Evolutionary conservation across 495 filamentous ascomycete species (phyloP), one percentile per base, ranked within the genome.

Genomic region (Wilcoxina mikolae): DNA sequence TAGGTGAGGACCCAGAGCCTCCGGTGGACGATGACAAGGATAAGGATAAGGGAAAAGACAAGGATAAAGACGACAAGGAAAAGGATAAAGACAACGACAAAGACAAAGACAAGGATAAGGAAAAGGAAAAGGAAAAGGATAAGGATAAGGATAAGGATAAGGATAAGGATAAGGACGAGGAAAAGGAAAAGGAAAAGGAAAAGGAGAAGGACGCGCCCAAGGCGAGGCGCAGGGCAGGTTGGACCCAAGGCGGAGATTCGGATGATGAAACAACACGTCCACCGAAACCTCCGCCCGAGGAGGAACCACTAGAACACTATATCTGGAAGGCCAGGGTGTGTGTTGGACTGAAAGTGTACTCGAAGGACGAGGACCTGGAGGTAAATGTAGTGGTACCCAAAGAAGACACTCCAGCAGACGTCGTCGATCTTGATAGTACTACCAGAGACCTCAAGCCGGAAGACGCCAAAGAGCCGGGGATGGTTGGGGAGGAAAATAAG

Each of bases 51-150:
- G 43, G 43, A 46, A 67, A 71, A 55, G 82, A 82, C 24, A 69
- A 76, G 35, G 70, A 72, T 3, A 75, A 84, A 72, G 74, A 80
- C 18, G 44, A 51, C 7, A 55, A 50, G 23, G 47, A 44, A 12
- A 56, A 45, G 0, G 52, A 51, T 15, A 52, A 59, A 43, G n/a
- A n/a, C n/a, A n/a, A n/a, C n/a, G n/a, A n/a, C n/a, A n/a, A n/a
- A n/a, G n/a, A n/a, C n/a, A n/a, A n/a, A n/a, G n/a, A n/a, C n/a
- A n/a, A n/a, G n/a, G n/a, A n/a, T n/a, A n/a, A n/a, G n/a, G n/a
- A 42, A 2, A 28, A 51, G 11, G 43, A 52, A 28, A 31, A 31
- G n/a, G 26, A 56, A 49, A 45, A 56, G n/a, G n/a, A n/a, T n/a
- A n/a, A n/a, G n/a, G n/a, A n/a, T n/a, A n/a, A n/a, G n/a, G n/a